Evolutionary conservation across 768 basidiomycete species (phyloP), one percentile per base, ranked within the genome.

Genomic region (Lentinula raphanica): DNA sequence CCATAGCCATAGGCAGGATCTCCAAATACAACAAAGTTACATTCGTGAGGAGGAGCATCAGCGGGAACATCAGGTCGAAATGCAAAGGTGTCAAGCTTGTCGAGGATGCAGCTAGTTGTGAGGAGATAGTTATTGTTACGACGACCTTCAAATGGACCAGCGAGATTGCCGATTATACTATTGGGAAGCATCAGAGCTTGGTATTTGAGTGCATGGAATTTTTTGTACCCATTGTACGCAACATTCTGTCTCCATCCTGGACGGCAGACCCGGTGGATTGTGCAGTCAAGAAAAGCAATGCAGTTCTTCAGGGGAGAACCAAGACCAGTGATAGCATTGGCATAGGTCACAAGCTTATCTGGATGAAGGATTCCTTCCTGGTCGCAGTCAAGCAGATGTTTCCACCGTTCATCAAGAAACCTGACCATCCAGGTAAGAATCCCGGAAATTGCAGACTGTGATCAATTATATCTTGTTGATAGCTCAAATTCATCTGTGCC

Each of bases 151-250:
- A 63, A 44, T 1, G 67, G 66, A 1, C 67, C 66, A 60, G 44
- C 60, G 2, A 65, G 44, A 49, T 59, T 61, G 7, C 53, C 64
- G 39, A 64, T 58, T 5, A 67, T 32, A 25, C 67, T 62, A 58
- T 68, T 60, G 12, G 66, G 67, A 11, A 62, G 23, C n/a, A 28
- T 62, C n/a, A 68, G 21, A 8, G 56, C 63, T 27, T 68, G 66
- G 42, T n/a, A n/a, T n/a, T n/a, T n/a, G n/a, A n/a, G n/a, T n/a
- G n/a, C n/a, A n/a, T n/a, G n/a, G n/a, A n/a, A 38, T 67, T 48
- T 68, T 68, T 67, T 68, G 51, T 64, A 59, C 1, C 67, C 66
- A 39, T 66, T 68, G 40, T 67, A 68, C 0, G 58, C 64, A 44
- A 59, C 49, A 2, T 61, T 49, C 28, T 68, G 67, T 12, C 35